Evolutionary conservation across 768 basidiomycete genomes (phyloP), one percentile per base, ranked within the genome.

Genomic region (Agrocybe praecox): DNA sequence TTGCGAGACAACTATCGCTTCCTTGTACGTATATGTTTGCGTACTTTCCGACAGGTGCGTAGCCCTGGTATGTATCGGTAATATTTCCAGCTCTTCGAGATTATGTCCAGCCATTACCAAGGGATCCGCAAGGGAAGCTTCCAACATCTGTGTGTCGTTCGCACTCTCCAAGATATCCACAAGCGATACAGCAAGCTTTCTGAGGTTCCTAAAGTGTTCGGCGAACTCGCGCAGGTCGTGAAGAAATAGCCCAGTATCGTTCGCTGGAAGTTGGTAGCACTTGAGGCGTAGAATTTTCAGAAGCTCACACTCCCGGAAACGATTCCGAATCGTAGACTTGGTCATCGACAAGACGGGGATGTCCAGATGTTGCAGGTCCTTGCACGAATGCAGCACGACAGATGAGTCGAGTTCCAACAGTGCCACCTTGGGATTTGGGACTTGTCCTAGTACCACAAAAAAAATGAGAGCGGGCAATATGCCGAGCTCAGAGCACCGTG

Each of bases 1-100:
- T 18, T 54, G 53, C 22, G 53, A 54, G 7, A 54, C 22, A 24
- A 33, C 32, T 6, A 54, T 46, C 15, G 53, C 46, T 18, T 54
- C 46, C 15, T 22, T 47, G 12, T n/a, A 34, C 19, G 44, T 46
- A 21, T 54, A 46, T 15, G 23, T 22, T 12, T n/a, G 19, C 3
- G 46, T 45, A 9, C 32, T 46, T 14, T 54, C 11, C 19, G 23
- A 17, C 17, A 54, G 18, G 6, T 34, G 19, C 19, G 15, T 29
- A 2, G 53, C 33, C 2, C 19, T n/a, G 2, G 46, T 46, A 22
- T 17, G 9, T 15, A 54, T 32, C 7, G 53, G 46, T 14, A 54
- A 32, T 21, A 54, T 46, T 15, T 46, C 21, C 15, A 54, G 32
- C 14, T 22, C 15, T 24, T 19, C 19, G 19, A 54, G 33, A 15